Percentiles rank a stretch among this genome's conserved stretches.
These are phyloP conservation scores for Lithocarpus polystachyus DNA, from an alignment of 306 rosid species.

Conservation along the genomic window DNA sequence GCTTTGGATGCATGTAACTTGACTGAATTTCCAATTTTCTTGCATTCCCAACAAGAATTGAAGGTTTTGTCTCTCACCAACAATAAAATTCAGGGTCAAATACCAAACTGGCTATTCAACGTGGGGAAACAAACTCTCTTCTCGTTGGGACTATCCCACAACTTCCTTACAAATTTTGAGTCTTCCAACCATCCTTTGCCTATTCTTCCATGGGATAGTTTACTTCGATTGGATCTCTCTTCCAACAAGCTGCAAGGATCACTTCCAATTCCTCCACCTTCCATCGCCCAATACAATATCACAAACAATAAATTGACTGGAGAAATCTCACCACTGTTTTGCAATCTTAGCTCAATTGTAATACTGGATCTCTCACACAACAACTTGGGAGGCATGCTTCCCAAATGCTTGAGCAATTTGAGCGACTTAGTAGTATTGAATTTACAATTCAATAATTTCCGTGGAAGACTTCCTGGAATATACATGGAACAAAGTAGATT, in stretches of 20 bases:
- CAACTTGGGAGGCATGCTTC: too few relatives aligned
- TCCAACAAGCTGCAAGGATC: background rate
- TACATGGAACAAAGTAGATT: too few relatives aligned
- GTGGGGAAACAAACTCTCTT: background rate
- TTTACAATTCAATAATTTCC: too few relatives aligned
- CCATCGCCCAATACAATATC: background rate
- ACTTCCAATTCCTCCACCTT: background rate
- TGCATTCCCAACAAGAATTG: background rate
- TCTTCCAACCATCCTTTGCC: too few relatives aligned
- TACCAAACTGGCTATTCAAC: background rate
- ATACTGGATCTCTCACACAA: background rate
- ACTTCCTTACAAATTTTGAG: background rate
- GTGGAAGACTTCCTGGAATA: too few relatives aligned
- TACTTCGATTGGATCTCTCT: fast-evolving
- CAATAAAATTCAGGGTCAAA: background rate
- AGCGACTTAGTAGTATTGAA: fast-evolving
- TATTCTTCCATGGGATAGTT: background rate
- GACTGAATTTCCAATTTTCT: background rate
- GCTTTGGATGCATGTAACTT: fast-evolving
- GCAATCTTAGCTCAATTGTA: background rate
- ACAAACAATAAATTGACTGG: background rate
- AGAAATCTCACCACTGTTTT: background rate
- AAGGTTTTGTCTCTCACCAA: fast-evolving
- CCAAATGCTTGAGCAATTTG: too few relatives aligned
- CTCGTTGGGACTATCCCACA: fast-evolving